Base-by-base conservation (phyloP, 106 monocot species). In the Dendrobium nobile region DNA sequence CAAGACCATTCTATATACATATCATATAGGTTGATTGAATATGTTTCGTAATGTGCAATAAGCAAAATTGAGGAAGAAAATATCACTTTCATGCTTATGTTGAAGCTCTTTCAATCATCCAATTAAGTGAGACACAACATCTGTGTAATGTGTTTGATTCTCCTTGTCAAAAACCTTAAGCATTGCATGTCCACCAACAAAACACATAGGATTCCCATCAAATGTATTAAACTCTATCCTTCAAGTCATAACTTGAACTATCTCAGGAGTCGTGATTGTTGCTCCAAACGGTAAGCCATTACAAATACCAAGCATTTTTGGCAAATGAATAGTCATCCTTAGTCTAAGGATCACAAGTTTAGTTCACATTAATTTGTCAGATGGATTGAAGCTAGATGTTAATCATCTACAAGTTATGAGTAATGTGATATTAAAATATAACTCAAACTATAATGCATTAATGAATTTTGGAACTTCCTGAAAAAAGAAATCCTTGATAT, bases 261-360 rank as follows among this genome's bases (percentile, higher is more conserved):
- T 98, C 51, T 98, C 91, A 47, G 97, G 94, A 9, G 94, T 94
- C 11, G 94, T 98, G 24, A 98, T 92, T 45, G 92, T 92, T 68
- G 97, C 97, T 80, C 97, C 97, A 47, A 98, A 79, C 28, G 92
- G 97, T 74, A 98, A 75, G 37, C 97, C 97, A 88, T 95, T 98
- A 20, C 92, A 94, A 85, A 98, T 98, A 47, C 94, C 94, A 92
- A 92, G 80, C 7, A 67, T 75, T 5, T 74, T 41, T 27, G 11
- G 80, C 43, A 18, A 43, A 13, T 19, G 4, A 74, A 18, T 0
- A 72, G 15, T 40, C 9, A 43, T 20, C 74, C 6, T 42, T 20
- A 41, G 43, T 74, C 41, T 18, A 28, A 54, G 47, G 27, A 54
- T 7, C 26, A 51, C 31, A 48, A 54, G 4, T 44, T 6, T 0